Evolutionary conservation across 352 stramenopile species (phyloP), one percentile per base, ranked within the genome.

Genomic region (Pythium aristosporum): DNA sequence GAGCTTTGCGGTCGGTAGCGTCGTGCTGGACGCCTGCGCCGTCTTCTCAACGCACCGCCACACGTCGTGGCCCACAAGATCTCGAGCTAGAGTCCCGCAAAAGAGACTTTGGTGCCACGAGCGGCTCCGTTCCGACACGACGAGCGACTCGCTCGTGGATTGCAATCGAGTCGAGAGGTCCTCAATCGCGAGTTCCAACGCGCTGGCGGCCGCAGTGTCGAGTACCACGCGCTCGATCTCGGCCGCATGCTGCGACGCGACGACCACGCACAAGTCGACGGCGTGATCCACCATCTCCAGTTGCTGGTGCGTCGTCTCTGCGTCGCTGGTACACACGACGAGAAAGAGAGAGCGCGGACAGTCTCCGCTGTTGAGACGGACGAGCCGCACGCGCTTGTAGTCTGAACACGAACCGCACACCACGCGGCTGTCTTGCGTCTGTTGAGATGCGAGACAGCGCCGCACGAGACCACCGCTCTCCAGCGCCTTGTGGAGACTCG

Each of bases 151-250:
- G 12, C 21, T 32, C 3, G 39, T 34, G 13, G 13, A 20, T 15
- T 30, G 34, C 3, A 49, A 28, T 20, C 36, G 47, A 20, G 12
- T 43, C 15, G 49, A 49, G 6, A 70, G 43, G 8, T 65, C 63
- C 34, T 70, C 28, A 1, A 49, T 20, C 11, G 63, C 59, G 1
- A 43, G 41, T 23, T 61, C 52, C 1, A 70, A 25, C 7, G 57
- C 50, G 16, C 25, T 50, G 1, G 42, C 16, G 3, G 57, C 43
- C 6, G 15, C 18, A 1, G 42, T 37, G 3, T 70, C 57, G 2
- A 65, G 18, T 23, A 63, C 49, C 21, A 36, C 46, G 18, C 25
- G 44, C 32, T 65, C 63, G 20, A 65, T 15, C 28, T 65, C 48
- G 0, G 25, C 41, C 0, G 46, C 44, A 13, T 49, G 48, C n/a